Percentiles rank a stretch among this genome's conserved stretches.
These are phyloP conservation scores for Gracilariopsis chorda DNA, from an alignment of 23 red algal species.

Conservation along the genomic window DNA sequence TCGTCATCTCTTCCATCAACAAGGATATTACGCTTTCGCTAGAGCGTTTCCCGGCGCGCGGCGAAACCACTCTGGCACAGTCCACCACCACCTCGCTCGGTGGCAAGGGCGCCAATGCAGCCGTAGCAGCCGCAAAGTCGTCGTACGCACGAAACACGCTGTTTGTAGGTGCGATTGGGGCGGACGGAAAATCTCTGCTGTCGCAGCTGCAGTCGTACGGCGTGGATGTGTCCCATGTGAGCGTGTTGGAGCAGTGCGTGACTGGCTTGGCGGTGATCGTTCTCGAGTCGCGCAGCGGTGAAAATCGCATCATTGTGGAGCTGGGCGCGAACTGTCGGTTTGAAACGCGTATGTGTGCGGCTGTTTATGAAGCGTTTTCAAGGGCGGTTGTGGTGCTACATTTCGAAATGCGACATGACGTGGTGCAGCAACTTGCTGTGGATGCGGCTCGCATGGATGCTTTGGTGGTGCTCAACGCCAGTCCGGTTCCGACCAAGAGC, in stretches of 20 bases:
- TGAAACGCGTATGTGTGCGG: background rate
- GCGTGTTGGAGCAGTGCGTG: background rate
- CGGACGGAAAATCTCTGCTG: background rate
- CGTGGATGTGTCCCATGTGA: constrained; percentile 40
- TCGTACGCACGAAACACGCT: background rate
- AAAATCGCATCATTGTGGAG: constrained; percentile 30
- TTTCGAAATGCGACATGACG: constrained; percentile 1
- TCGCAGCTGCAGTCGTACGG: background rate
- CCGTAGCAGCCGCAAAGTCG: constrained; percentile 20
- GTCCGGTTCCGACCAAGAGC: background rate
- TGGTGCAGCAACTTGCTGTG: background rate
- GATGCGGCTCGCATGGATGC: background rate
- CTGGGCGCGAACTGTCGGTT: constrained; percentile 10
- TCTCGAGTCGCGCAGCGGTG: constrained; percentile 17
- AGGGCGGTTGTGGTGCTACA: constrained; percentile 35
- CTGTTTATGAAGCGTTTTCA: background rate
- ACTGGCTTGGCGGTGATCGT: constrained; percentile 30
- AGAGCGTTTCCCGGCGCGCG: background rate
- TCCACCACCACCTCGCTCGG: background rate
- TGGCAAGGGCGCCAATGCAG: constrained; percentile 60
- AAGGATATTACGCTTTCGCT: constrained; percentile 10
- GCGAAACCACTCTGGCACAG: constrained; percentile 38
- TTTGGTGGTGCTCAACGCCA: constrained; percentile 41
- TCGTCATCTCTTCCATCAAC: constrained; percentile 57
- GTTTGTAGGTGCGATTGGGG: constrained; percentile 25